Percentiles rank a stretch among this genome's conserved stretches.
phyloP scores from a whole-genome alignment of 257 asterid genomes.

The Lithospermum erythrorhizon region DNA sequence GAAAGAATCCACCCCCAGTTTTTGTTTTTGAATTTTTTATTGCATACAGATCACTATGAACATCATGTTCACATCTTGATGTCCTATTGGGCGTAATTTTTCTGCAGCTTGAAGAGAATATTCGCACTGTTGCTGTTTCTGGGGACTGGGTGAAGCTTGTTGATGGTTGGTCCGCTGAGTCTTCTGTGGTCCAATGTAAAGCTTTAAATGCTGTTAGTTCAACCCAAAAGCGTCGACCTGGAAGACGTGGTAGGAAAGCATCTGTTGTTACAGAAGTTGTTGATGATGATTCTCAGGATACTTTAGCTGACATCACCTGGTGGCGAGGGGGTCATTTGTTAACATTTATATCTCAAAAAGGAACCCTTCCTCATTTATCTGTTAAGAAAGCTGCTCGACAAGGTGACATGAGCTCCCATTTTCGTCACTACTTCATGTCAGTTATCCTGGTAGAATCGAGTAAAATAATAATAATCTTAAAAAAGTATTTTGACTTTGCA shows the following conservation, averaged over 20 bases:
- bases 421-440: slow-evolving; percentile 4
- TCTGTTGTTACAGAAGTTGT: slow-evolving; percentile 29
- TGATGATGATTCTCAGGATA: slow-evolving; percentile 31
- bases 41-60: too few species aligned
- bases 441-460: not conserved
- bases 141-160: slow-evolving; percentile 66
- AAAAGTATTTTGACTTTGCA: slow-evolving; percentile 14
- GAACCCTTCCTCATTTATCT: slow-evolving; percentile 37
- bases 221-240: slow-evolving; percentile 60
- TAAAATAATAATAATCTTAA: too few species aligned
- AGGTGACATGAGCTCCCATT: slow-evolving; percentile 31
- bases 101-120: slow-evolving; percentile 68
- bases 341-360: slow-evolving; percentile 45
- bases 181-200: slow-evolving; percentile 34
- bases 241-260: slow-evolving; percentile 65
- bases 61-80: too few species aligned
- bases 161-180: slow-evolving; percentile 39
- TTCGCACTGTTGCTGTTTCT: slow-evolving; percentile 53
- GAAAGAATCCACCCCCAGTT: too few species aligned
- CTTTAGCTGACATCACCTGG: slow-evolving; percentile 46
- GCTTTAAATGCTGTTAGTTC: slow-evolving; percentile 44
- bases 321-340: slow-evolving; percentile 62
- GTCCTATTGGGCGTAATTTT: not conserved
- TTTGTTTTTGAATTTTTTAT: too few species aligned
- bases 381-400: slow-evolving; percentile 51